A percentile compares a stretch with the other conserved stretches of the same genome.
These are phyloP conservation scores for Comarum palustre DNA, from an alignment of 306 rosid species.

Conservation along the genomic window DNA sequence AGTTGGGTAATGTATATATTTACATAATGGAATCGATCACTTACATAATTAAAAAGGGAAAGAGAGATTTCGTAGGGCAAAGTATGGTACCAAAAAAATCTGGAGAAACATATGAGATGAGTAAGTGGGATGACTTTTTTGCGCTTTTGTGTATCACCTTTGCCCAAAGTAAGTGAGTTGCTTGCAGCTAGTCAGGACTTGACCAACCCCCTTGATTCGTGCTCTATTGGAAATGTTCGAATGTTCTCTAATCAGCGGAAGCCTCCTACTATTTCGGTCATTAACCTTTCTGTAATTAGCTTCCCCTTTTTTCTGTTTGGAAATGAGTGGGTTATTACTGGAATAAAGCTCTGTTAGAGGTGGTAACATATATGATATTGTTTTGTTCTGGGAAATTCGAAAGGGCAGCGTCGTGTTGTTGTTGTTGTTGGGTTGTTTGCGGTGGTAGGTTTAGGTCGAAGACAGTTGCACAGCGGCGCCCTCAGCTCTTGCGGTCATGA, in stretches of 20 bases:
- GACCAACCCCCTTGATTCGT: conserved; percentile 28
- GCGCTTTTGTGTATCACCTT: conserved; percentile 8
- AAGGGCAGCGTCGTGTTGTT: not conserved
- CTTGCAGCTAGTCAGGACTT: conserved; percentile 25
- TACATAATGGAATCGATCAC: conserved; percentile 28
- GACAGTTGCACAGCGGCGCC: no score
- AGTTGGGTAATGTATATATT: conserved; percentile 5
- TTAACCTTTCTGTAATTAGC: not conserved
- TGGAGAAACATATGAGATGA: not conserved
- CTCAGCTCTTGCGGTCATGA: no score
- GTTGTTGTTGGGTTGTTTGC: no score
- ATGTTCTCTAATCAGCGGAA: conserved; percentile 24
- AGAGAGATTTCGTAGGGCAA: conserved; percentile 41
- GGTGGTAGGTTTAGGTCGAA: no score
- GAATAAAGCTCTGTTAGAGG: no score
- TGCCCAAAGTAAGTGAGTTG: conserved; percentile 22
- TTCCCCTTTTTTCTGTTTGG: not conserved
- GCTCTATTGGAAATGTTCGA: conserved; percentile 5
- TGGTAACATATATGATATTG: no score
- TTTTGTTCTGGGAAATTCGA: not conserved
- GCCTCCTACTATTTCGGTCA: conserved; percentile 24
- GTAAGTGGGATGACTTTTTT: conserved; percentile 5
- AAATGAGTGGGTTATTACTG: not conserved
- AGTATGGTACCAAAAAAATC: conserved; percentile 26
- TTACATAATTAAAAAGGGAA: conserved; percentile 28